phyloP scores from a whole-genome alignment of 2,329 filamentous ascomycete species.

The Colletotrichum liaoningense region DNA sequence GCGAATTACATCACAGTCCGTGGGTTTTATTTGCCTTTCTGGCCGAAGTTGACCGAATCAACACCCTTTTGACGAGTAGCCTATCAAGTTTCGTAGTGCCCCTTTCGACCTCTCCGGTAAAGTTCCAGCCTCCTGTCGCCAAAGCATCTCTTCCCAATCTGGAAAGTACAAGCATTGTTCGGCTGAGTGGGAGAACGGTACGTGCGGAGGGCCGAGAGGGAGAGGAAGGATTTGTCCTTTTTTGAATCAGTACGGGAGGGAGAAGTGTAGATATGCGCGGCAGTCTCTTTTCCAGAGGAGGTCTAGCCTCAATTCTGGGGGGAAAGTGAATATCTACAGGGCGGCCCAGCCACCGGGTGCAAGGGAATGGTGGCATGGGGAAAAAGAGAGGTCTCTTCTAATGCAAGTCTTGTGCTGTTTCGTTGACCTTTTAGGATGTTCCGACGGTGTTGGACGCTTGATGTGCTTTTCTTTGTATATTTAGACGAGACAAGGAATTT shows the following conservation, averaged over 20 bases:
- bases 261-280: no score
- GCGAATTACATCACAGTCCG: no score
- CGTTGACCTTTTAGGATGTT: background rate
- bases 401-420: background rate
- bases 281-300: no score
- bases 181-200: background rate
- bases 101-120: background rate
- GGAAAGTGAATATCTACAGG: background rate
- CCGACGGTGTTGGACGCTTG: background rate
- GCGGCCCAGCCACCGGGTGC: background rate
- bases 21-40: background rate
- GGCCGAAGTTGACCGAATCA: background rate
- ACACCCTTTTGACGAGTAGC: background rate
- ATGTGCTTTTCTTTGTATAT: conserved; percentile 2
- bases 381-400: background rate
- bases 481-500: conserved; percentile 1
- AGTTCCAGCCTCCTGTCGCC: background rate
- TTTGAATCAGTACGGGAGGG: no score
- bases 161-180: background rate
- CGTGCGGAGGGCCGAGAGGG: background rate
- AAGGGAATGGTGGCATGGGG: background rate
- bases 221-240: background rate
- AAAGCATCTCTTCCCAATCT: background rate
- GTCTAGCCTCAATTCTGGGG: background rate
- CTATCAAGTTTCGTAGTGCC: background rate